Base-by-base conservation (phyloP, 331 rosid species). In the Malus hybrid region DNA sequence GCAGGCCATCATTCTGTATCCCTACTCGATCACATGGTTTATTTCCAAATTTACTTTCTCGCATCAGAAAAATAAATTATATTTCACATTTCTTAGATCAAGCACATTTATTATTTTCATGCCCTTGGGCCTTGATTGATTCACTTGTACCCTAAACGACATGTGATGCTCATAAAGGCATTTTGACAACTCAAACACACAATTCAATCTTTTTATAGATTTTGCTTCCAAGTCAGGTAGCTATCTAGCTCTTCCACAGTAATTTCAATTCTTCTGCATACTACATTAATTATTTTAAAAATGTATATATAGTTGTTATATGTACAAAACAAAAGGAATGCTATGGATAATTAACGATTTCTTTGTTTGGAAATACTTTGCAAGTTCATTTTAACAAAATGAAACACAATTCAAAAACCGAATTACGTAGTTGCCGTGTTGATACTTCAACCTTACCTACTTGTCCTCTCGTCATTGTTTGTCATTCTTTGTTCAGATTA, bases 1-100 rank as follows among this genome's bases (percentile, higher is more conserved):
- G 68, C 31, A 52, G 76, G 60, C 76, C 76, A 78, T 81, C 55
- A 71, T 33, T 71, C 76, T 80, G 75, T 73, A 69, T 66, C 50
- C 55, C 42, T 46, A 79, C 83, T 84, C 81, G 83, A 79, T 31
- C 27, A 52, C 57, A 16, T 52, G 57, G 71, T 24, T 65, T 67
- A 56, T 55, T 8, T 44, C 34, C 18, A 31, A 46, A 55, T 44
- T 64, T 52, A 52, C 20, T 52, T 52, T 52, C 57, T 52, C 4
- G 2, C 57, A 6, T 15, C 5, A 6, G 57, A 19, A 52, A 52
- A 52, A 7, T 52, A 52, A 16, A 7, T 52, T 52, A 52, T 1
- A 52, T 52, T 20, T 48, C 13, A 59, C 44, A 31, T 56, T 62
- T 77, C 72, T 60, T 76, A 16, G 70, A 71, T 60, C 27, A 64